phyloP scores from a whole-genome alignment of 2,329 filamentous ascomycete genomes.

The Stromatinia cepivora region DNA sequence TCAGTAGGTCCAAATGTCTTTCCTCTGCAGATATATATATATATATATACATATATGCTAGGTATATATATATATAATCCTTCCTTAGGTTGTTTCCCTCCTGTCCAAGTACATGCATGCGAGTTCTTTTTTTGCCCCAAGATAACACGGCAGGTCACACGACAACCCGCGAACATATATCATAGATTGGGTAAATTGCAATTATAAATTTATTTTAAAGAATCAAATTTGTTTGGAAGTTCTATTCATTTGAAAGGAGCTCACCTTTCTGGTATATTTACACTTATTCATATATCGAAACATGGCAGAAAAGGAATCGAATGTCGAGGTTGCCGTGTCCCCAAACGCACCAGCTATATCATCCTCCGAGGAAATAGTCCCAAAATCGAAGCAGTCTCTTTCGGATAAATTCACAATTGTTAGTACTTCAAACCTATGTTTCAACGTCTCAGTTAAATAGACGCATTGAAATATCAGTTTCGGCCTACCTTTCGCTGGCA shows the following conservation, averaged over 20 bases:
- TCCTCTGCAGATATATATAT: not conserved
- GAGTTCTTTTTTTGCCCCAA: not conserved
- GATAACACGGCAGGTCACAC: not conserved
- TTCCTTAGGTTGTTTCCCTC: not conserved
- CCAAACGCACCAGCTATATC: not conserved
- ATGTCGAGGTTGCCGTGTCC: not conserved
- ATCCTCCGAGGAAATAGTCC: constrained; percentile 24
- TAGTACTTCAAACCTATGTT: constrained; percentile 4
- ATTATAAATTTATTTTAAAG: not conserved
- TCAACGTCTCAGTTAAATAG: too few species aligned
- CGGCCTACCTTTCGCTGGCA: too few species aligned
- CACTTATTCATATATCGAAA: not conserved
- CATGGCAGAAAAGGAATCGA: constrained; percentile 1
- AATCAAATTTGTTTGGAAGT: not conserved
- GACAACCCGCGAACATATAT: too few species aligned
- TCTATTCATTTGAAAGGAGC: not conserved
- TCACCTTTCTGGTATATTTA: not conserved
- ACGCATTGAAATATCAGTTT: too few species aligned
- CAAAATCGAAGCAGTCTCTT: constrained; percentile 33
- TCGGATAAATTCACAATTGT: constrained; percentile 39
- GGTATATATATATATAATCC: too few species aligned
- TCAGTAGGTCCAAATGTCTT: not conserved
- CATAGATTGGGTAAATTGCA: not conserved
- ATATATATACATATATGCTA: too few species aligned
- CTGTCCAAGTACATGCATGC: not conserved